phyloP scores from a whole-genome alignment of 2,329 filamentous ascomycete genomes.

The Xylariales sp. region DNA sequence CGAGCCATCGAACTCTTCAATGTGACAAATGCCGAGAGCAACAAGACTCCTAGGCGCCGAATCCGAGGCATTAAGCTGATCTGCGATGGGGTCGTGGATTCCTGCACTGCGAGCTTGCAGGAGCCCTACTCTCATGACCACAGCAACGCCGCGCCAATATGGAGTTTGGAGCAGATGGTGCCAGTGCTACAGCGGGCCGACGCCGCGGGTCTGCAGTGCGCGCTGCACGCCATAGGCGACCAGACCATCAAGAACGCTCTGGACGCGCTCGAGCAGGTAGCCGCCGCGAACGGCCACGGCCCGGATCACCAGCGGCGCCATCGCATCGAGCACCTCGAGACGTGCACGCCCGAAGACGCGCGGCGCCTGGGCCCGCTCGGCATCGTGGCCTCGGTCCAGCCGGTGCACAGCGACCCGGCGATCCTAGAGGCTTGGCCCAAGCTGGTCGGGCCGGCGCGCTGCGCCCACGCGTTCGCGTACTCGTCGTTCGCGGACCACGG shows the following conservation, averaged over 20 bases:
- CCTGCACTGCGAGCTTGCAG: constrained; percentile 54
- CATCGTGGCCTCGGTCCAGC: constrained; percentile 53
- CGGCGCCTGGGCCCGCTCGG: constrained; percentile 47
- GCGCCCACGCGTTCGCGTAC: constrained; percentile 56
- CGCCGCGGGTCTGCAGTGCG: constrained; percentile 48
- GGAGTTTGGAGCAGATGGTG: constrained; percentile 43
- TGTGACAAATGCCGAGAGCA: constrained; percentile 7
- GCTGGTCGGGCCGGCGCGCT: constrained; percentile 47
- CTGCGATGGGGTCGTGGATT: constrained; percentile 58
- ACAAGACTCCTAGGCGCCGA: constrained; percentile 33
- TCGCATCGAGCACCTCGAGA: constrained; percentile 59
- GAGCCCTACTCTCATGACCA: constrained; percentile 49
- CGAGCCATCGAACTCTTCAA: constrained; percentile 40
- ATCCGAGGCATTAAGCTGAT: constrained; percentile 59
- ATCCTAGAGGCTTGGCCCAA: constrained; percentile 54
- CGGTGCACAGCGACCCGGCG: constrained; percentile 52
- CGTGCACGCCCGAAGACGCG: constrained; percentile 48
- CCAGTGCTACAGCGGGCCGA: constrained; percentile 47
- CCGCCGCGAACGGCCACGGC: constrained; percentile 34
- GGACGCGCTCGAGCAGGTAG: constrained; percentile 39
- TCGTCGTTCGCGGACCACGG: constrained; percentile 52
- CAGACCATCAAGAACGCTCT: constrained; percentile 52
- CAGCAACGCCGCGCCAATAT: constrained; percentile 42
- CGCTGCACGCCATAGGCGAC: constrained; percentile 61
- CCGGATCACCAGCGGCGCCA: too few relatives aligned